phyloP scores from a whole-genome alignment of 805 yeast species.

The Metschnikowia lachancei region DNA sequence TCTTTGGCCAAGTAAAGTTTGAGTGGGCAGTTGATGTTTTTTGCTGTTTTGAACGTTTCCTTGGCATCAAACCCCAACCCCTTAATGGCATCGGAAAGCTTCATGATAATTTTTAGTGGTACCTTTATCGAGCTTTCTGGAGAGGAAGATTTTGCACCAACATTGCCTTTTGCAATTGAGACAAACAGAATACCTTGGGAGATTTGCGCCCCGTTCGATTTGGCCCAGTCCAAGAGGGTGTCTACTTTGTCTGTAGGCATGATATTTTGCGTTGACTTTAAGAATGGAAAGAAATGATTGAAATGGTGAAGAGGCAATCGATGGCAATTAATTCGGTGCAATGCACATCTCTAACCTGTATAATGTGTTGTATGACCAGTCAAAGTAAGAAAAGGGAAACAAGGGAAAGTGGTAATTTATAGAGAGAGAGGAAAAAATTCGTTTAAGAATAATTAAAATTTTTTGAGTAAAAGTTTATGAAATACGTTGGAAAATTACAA shows the following conservation, averaged over 20 bases:
- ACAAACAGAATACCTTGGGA: conserved; percentile 25
- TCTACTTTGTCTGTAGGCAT: conserved; percentile 10
- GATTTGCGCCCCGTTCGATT: conserved; percentile 28
- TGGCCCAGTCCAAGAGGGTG: conserved; percentile 32
- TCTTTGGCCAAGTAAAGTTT: conserved; percentile 37
- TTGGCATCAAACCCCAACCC: conserved; percentile 17
- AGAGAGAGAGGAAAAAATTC: background rate
- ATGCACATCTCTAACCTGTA: conserved; percentile 2
- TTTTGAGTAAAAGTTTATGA: no score
- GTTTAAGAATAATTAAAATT: no score
- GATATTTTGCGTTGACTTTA: no score
- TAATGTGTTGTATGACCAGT: background rate
- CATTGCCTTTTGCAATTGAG: conserved; percentile 20
- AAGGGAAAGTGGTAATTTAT: background rate
- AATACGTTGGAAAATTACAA: no score
- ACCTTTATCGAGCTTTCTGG: conserved; percentile 12
- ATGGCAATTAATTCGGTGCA: background rate
- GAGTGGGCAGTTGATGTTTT: conserved; percentile 30
- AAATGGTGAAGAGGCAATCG: no score
- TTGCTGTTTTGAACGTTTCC: conserved; percentile 15
- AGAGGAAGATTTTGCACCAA: conserved; percentile 27
- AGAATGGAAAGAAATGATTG: no score
- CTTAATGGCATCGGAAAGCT: conserved; percentile 25
- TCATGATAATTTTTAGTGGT: conserved; percentile 17
- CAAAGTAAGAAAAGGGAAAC: background rate